phyloP scores from a whole-genome alignment of 2,329 filamentous ascomycete species.

The Aspergillus glaucus region DNA sequence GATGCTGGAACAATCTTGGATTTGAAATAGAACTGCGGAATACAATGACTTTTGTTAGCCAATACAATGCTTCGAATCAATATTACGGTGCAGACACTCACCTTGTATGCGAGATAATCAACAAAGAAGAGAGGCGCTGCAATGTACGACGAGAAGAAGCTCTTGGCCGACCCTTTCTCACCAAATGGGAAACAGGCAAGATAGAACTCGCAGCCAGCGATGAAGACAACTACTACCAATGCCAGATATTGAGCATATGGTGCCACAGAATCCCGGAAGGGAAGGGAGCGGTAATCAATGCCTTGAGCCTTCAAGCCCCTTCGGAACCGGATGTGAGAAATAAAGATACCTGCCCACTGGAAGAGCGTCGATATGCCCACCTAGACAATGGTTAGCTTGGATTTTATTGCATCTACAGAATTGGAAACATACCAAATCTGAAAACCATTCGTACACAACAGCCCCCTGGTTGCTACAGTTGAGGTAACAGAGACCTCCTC shows the following conservation, averaged over 20 bases:
- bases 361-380: conserved; percentile 26
- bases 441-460: conserved; percentile 30
- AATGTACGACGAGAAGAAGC: conserved; percentile 28
- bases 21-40: conserved; percentile 12
- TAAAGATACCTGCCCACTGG: conserved; percentile 22
- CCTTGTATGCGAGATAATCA: conserved; percentile 24
- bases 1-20: conserved; percentile 17
- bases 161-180: conserved; percentile 22
- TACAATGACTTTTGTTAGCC: background rate
- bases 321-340: conserved; percentile 23
- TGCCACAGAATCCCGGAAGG: conserved; percentile 19
- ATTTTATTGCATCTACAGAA: background rate
- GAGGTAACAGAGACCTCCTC: conserved; percentile 29
- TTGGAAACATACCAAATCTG: conserved; percentile 14
- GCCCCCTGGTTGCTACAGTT: conserved; percentile 22
- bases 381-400: conserved; percentile 2
- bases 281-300: conserved; percentile 17
- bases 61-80: no score
- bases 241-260: conserved; percentile 21
- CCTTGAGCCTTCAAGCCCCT: conserved; percentile 21
- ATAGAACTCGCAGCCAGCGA: conserved; percentile 29
- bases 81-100: background rate
- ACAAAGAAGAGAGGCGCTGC: conserved; percentile 26
- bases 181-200: conserved; percentile 25
- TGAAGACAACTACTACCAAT: conserved; percentile 21